phyloP scores from a whole-genome alignment of 2,329 filamentous ascomycete species.

The Ambrosiella beaveri region DNA sequence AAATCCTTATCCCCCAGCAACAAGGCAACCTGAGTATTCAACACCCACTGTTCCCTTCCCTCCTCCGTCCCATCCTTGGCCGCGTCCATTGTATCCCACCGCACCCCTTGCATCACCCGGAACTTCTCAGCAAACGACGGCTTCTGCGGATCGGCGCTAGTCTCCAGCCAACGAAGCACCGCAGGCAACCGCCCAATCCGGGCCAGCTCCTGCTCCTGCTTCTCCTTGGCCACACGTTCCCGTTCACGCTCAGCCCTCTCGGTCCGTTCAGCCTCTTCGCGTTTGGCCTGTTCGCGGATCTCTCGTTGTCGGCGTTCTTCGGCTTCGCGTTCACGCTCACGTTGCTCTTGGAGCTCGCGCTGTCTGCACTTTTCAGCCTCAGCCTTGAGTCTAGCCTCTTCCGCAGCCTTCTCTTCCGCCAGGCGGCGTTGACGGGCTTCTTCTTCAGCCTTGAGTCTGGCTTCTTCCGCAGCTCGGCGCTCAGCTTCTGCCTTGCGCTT shows the following conservation, averaged over 20 bases:
- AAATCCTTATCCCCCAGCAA: constrained; percentile 49
- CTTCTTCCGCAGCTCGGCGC: constrained; percentile 2
- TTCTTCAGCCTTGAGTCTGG: constrained; percentile 22
- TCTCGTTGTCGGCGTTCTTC: constrained; percentile 23
- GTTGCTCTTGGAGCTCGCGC: constrained; percentile 24
- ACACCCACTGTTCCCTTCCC: constrained; percentile 48
- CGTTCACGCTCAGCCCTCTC: constrained; percentile 30
- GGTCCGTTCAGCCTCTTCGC: constrained; percentile 14
- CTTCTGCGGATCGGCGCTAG: constrained; percentile 32
- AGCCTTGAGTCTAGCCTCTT: constrained; percentile 16
- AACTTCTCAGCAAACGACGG: constrained; percentile 36
- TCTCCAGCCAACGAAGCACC: constrained; percentile 43
- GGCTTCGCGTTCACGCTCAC: constrained; percentile 24
- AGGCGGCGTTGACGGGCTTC: constrained; percentile 1
- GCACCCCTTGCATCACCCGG: constrained; percentile 39
- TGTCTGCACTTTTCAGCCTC: constrained; percentile 20
- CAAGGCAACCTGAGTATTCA: constrained; percentile 46
- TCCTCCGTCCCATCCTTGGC: constrained; percentile 33
- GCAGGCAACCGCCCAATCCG: constrained; percentile 41
- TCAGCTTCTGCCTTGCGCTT: background rate
- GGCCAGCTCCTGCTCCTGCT: constrained; percentile 36
- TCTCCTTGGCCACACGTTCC: constrained; percentile 32
- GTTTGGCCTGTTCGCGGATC: background rate
- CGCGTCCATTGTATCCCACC: constrained; percentile 44
- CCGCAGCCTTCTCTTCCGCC: constrained; percentile 6